Percentiles rank a stretch among this genome's conserved stretches.
These are phyloP conservation scores for Aspergillus bombycis DNA, from an alignment of 2,329 filamentous ascomycete genomes.

Conservation along the genomic window DNA sequence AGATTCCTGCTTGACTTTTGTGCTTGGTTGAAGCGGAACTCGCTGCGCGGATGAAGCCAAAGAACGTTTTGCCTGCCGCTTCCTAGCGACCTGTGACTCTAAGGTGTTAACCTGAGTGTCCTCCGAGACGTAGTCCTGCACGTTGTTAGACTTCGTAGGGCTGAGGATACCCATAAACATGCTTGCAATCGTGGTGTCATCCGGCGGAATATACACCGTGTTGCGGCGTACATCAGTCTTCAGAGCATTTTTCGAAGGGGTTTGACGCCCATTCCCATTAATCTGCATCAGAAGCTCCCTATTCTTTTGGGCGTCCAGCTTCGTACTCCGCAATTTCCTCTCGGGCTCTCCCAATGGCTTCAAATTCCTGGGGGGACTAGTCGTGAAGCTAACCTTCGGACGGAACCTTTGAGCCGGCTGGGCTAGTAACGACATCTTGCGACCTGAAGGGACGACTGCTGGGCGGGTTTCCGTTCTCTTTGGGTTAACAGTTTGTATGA, in stretches of 20 bases:
- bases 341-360: slow-evolving; percentile 14
- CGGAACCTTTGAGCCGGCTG: slow-evolving; percentile 47
- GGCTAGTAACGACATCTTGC: slow-evolving; percentile 40
- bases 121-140: slow-evolving; percentile 12
- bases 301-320: slow-evolving; percentile 18
- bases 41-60: slow-evolving; percentile 32
- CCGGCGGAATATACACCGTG: slow-evolving; percentile 47
- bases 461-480: slow-evolving; percentile 23
- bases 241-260: slow-evolving; percentile 20
- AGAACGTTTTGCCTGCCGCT: slow-evolving; percentile 32
- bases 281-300: slow-evolving; percentile 21
- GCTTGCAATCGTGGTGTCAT: slow-evolving; percentile 46
- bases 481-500: slow-evolving; percentile 13
- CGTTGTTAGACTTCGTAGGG: slow-evolving; percentile 36
- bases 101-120: slow-evolving; percentile 34
- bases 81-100: slow-evolving; percentile 39
- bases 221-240: slow-evolving; percentile 40
- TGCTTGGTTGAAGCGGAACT: slow-evolving; percentile 52
- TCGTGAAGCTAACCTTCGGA: slow-evolving; percentile 34
- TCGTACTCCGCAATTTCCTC: slow-evolving; percentile 9
- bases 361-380: slow-evolving; percentile 22
- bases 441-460: slow-evolving; percentile 16
- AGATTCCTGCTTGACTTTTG: slow-evolving; percentile 44
- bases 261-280: slow-evolving; percentile 10
- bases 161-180: slow-evolving; percentile 50